A percentile compares a stretch with the other conserved stretches of the same genome.
phyloP scores from a whole-genome alignment of 805 yeast species.

The Starmerella floricola region DNA sequence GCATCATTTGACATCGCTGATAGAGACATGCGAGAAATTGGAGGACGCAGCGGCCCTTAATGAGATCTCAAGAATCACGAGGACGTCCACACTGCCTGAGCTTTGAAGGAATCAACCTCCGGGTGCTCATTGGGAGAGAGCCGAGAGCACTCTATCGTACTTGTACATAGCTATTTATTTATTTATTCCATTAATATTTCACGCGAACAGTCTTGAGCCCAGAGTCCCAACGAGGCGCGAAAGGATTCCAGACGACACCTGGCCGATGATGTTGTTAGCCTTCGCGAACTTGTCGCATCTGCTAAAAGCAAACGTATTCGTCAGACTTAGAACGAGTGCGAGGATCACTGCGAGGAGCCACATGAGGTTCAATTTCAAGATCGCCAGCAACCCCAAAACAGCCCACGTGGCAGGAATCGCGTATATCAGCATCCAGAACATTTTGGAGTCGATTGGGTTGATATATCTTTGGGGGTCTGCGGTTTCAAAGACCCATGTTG shows the following conservation, averaged over 20 bases:
- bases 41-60: slow-evolving; percentile 33
- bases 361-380: slow-evolving; percentile 64
- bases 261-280: slow-evolving; percentile 49
- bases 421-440: slow-evolving; percentile 76
- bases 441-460: slow-evolving; percentile 82
- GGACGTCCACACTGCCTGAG: too few relatives aligned
- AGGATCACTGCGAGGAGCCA: slow-evolving; percentile 37
- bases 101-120: too few relatives aligned
- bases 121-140: too few relatives aligned
- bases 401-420: slow-evolving; percentile 66
- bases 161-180: too few relatives aligned
- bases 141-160: too few relatives aligned
- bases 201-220: slow-evolving; percentile 16
- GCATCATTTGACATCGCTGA: slow-evolving; percentile 35
- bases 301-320: slow-evolving; percentile 83
- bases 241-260: slow-evolving; percentile 22
- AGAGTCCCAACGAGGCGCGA: slow-evolving; percentile 14
- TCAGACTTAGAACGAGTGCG: slow-evolving; percentile 58
- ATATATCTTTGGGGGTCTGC: slow-evolving; percentile 55
- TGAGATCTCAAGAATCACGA: slow-evolving; percentile 5
- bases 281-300: slow-evolving; percentile 85
- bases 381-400: slow-evolving; percentile 60
- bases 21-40: slow-evolving; percentile 31
- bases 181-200: neutral
- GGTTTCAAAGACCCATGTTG: slow-evolving; percentile 79